Percentiles rank a stretch among this genome's conserved stretches.
Conservation (phyloP, 805 yeast species). For the Isabelozyma heimii region DNA sequence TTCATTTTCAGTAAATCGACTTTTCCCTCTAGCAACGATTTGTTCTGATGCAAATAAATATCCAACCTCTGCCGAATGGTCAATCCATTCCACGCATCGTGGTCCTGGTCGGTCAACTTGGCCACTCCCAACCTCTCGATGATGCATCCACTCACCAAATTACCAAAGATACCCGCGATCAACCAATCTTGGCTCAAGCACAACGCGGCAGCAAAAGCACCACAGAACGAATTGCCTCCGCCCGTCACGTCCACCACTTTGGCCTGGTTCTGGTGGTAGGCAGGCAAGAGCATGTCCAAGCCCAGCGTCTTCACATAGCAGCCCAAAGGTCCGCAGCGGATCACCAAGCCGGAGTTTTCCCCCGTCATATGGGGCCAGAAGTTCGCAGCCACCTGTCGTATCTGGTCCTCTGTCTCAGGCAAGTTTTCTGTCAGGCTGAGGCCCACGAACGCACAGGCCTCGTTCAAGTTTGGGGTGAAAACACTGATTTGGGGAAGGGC, state of each 20-base stretch:
- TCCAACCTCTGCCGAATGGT: constrained; percentile 43
- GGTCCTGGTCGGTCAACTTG: constrained; percentile 13
- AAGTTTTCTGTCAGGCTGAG: constrained; percentile 36
- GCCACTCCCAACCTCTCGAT: constrained; percentile 84
- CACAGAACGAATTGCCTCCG: constrained; percentile 45
- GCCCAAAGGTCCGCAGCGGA: constrained; percentile 79
- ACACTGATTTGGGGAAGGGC: constrained; percentile 51
- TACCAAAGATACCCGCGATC: constrained; percentile 64
- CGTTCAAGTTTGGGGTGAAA: constrained; percentile 82
- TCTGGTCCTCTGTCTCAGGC: constrained; percentile 21
- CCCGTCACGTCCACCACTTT: constrained; percentile 43
- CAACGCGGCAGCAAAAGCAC: constrained; percentile 52
- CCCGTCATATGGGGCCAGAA: constrained; percentile 42
- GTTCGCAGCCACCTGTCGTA: constrained; percentile 42
- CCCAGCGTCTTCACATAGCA: constrained; percentile 44
- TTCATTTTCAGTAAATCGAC: constrained; percentile 1
- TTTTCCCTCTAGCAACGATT: neutral
- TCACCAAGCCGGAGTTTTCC: constrained; percentile 47
- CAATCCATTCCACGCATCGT: constrained; percentile 61
- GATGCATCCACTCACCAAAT: constrained; percentile 75
- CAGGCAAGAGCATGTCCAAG: constrained; percentile 53
- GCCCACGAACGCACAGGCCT: constrained; percentile 67
- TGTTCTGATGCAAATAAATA: constrained; percentile 29
- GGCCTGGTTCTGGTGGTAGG: constrained; percentile 57
- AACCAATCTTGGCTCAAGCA: constrained; percentile 47